phyloP scores from a whole-genome alignment of 768 basidiomycete species.

The Suillus bovinus region DNA sequence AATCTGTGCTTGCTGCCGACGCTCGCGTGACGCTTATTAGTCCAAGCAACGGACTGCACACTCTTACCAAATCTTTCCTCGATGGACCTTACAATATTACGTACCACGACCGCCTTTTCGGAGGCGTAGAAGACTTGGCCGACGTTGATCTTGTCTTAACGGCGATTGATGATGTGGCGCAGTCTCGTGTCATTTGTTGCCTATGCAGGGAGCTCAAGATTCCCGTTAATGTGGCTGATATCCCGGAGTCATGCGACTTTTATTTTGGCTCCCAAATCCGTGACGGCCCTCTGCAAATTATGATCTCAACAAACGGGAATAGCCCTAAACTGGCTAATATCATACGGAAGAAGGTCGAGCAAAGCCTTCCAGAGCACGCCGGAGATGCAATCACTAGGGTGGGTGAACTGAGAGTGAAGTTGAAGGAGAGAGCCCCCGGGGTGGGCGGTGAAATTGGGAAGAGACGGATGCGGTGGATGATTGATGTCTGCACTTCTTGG shows the following conservation, averaged over 20 bases:
- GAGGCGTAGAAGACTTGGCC: conserved; percentile 61
- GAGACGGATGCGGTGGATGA: conserved; percentile 92
- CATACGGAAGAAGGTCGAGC: conserved; percentile 68
- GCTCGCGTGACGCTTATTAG: conserved; percentile 77
- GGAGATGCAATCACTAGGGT: conserved; percentile 81
- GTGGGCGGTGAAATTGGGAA: conserved; percentile 77
- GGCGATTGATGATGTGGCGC: conserved; percentile 81
- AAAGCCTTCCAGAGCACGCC: conserved; percentile 64
- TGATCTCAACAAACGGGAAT: conserved; percentile 94
- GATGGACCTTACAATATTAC: conserved; percentile 50
- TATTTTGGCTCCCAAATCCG: conserved; percentile 96
- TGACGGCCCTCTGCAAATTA: conserved; percentile 87
- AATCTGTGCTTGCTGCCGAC: conserved; percentile 80
- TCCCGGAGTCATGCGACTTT: conserved; percentile 95
- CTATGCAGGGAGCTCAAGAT: conserved; percentile 68
- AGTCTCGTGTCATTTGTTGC: conserved; percentile 70
- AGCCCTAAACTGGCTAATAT: conserved; percentile 90
- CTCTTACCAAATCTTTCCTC: conserved; percentile 56
- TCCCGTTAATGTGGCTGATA: conserved; percentile 95
- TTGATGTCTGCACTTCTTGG: conserved; percentile 84
- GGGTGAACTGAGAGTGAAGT: conserved; percentile 66
- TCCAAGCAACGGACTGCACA: conserved; percentile 66
- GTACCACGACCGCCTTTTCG: conserved; percentile 71
- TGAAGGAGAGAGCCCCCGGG: conserved; percentile 82
- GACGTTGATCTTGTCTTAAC: conserved; percentile 87